phyloP scores from a whole-genome alignment of 495 filamentous ascomycete species.

The Xylaria flabelliformis region DNA sequence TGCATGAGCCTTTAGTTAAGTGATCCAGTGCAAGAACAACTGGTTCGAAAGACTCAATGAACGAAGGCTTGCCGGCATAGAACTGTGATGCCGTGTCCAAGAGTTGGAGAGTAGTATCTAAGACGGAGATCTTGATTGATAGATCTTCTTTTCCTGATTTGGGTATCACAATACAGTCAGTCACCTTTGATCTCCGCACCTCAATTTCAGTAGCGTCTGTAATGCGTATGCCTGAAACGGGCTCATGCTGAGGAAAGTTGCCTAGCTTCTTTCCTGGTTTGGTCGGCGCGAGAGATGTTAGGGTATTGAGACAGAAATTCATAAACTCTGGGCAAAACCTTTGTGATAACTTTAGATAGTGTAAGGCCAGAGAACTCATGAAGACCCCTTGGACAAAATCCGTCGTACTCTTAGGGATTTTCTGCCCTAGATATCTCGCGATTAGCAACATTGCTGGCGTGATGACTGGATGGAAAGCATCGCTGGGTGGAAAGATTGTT shows the following conservation, averaged over 20 bases:
- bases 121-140: constrained; percentile 62
- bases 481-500: constrained; percentile 89
- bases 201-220: constrained; percentile 39
- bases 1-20: constrained; percentile 57
- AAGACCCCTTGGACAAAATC: constrained; percentile 80
- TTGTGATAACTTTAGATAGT: constrained; percentile 82
- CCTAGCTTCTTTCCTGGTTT: constrained; percentile 53
- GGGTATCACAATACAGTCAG: constrained; percentile 56
- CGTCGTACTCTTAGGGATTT: constrained; percentile 63
- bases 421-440: constrained; percentile 81
- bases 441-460: constrained; percentile 87
- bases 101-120: constrained; percentile 63
- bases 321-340: constrained; percentile 88
- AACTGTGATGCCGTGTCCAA: constrained; percentile 65
- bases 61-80: constrained; percentile 72
- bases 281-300: constrained; percentile 69
- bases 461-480: constrained; percentile 93
- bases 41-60: constrained; percentile 73
- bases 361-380: constrained; percentile 72
- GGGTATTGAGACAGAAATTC: constrained; percentile 77
- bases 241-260: constrained; percentile 68
- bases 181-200: constrained; percentile 52
- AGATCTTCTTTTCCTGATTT: constrained; percentile 43
- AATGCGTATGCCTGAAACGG: constrained; percentile 60
- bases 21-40: constrained; percentile 61